These are phyloP conservation scores for Zygosaccharomyces gambellarensis DNA, from an alignment of 805 yeast genomes.

Conservation along the genomic window DNA sequence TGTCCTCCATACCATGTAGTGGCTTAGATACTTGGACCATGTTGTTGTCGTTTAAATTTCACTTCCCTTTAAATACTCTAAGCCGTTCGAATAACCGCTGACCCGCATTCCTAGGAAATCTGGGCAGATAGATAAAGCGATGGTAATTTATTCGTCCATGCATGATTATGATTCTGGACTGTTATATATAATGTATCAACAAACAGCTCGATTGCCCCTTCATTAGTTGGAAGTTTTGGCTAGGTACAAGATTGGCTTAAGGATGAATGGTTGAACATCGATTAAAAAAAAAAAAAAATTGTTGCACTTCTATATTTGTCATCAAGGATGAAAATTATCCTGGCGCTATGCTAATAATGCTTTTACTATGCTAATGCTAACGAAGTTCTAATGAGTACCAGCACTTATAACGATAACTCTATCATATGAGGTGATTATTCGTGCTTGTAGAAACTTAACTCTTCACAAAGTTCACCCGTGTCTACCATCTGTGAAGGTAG, in stretches of 20 bases:
- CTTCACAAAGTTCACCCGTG: constrained; percentile 20
- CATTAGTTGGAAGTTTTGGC: too few relatives aligned
- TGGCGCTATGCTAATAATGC: background rate
- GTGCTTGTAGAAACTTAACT: constrained; percentile 23
- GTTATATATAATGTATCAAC: too few relatives aligned
- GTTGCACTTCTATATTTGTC: background rate
- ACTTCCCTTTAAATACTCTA: too few relatives aligned
- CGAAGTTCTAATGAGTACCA: background rate
- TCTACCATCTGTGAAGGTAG: constrained; percentile 17
- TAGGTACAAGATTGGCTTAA: background rate
- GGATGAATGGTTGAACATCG: background rate
- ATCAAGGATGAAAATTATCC: background rate
- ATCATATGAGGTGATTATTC: constrained; percentile 1
- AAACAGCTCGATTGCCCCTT: too few relatives aligned
- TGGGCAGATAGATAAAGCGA: too few relatives aligned
- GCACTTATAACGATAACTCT: background rate
- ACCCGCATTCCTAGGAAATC: too few relatives aligned
- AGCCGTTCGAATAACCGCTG: too few relatives aligned
- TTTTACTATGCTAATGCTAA: background rate
- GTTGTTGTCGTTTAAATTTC: too few relatives aligned
- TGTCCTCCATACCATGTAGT: too few relatives aligned
- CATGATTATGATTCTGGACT: too few relatives aligned
- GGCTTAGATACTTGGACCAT: too few relatives aligned
- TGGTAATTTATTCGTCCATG: too few relatives aligned
- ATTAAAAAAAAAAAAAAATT: background rate